Conservation (phyloP, 2,329 filamentous ascomycete genomes). For the Pyrenochaeta sp. region DNA sequence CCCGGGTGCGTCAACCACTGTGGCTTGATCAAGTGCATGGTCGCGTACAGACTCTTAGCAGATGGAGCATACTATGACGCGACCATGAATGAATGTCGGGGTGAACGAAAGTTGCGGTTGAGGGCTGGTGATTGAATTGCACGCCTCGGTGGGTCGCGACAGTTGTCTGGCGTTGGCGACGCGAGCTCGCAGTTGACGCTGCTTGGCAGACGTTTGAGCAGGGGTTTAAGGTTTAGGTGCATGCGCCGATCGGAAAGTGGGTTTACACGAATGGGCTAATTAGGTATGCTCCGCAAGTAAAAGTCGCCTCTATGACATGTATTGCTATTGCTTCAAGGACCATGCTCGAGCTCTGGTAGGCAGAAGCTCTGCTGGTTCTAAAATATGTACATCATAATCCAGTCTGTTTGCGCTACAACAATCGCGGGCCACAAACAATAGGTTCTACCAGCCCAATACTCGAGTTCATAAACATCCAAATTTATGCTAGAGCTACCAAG, state of each 20-base stretch:
- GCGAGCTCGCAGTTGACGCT: conserved; percentile 38
- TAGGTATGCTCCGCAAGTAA: background rate
- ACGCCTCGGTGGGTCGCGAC: conserved; percentile 35
- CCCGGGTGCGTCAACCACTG: conserved; percentile 95
- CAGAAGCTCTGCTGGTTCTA: background rate
- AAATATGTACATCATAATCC: too few relatives aligned
- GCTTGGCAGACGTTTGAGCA: conserved; percentile 37
- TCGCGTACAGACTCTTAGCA: conserved; percentile 30
- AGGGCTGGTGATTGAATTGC: conserved; percentile 21
- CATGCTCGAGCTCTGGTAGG: background rate
- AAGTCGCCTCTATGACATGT: background rate
- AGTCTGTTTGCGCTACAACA: too few relatives aligned
- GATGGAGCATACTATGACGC: conserved; percentile 35
- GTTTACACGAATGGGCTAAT: conserved; percentile 2
- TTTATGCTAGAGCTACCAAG: background rate
- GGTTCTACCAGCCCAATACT: too few relatives aligned
- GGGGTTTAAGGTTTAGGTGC: conserved; percentile 45
- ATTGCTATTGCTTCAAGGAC: background rate
- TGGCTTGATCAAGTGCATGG: conserved; percentile 80
- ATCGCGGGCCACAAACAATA: too few relatives aligned
- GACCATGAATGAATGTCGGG: conserved; percentile 26
- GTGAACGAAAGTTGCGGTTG: conserved; percentile 10
- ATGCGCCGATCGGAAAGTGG: conserved; percentile 36
- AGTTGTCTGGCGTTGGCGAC: conserved; percentile 41
- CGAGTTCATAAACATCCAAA: background rate